phyloP scores from a whole-genome alignment of 345 rosid genomes.

The Aurinia saxatilis region DNA sequence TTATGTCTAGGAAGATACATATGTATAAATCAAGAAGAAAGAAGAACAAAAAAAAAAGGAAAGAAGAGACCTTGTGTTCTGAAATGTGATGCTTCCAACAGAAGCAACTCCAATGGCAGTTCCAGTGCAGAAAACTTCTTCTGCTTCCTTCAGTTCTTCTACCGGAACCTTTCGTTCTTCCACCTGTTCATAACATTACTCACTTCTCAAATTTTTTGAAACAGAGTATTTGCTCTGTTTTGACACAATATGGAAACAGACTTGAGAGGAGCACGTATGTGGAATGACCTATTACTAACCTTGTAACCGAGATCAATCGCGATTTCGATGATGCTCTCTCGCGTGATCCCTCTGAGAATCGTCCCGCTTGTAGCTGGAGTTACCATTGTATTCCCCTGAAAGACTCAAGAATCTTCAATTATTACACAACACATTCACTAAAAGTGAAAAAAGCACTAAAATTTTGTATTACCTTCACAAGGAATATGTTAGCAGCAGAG shows the following conservation, averaged over 20 bases:
- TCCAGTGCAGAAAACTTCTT: slow-evolving; percentile 85
- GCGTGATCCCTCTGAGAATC: slow-evolving; percentile 66
- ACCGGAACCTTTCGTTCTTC: slow-evolving; percentile 51
- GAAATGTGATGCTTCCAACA: slow-evolving; percentile 55
- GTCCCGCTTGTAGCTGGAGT: slow-evolving; percentile 77
- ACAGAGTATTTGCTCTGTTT: neutral
- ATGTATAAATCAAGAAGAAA: neutral
- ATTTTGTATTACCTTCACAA: slow-evolving; percentile 50
- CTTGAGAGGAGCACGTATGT: neutral
- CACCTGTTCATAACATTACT: slow-evolving; percentile 32
- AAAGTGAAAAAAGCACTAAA: neutral
- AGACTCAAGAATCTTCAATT: neutral
- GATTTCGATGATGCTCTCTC: slow-evolving; percentile 67
- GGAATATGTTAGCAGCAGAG: slow-evolving; percentile 76
- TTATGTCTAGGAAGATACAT: neutral
- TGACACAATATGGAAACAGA: neutral
- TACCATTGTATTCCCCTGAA: slow-evolving; percentile 55
- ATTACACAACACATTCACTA: neutral
- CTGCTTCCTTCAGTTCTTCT: slow-evolving; percentile 52
- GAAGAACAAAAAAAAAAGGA: no score
- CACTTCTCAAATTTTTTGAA: neutral
- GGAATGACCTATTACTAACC: slow-evolving; percentile 28
- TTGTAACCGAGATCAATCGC: slow-evolving; percentile 61
- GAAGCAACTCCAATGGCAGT: slow-evolving; percentile 66
- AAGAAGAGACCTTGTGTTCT: slow-evolving; percentile 43